phyloP scores from a whole-genome alignment of 305 asterid species.

The Caryopteris hybrid region DNA sequence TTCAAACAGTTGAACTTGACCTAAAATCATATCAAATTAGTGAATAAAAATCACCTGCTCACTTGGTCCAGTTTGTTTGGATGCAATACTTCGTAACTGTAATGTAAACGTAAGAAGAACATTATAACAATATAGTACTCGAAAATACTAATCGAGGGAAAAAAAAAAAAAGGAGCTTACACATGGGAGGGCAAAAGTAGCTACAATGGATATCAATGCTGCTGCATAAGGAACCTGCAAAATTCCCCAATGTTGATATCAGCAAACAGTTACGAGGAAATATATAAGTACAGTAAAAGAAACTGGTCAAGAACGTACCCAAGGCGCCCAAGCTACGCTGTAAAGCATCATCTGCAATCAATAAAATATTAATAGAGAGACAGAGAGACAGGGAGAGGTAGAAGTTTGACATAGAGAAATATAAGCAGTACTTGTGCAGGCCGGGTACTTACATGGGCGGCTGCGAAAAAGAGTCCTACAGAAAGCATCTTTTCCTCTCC shows the following conservation, averaged over 20 bases:
- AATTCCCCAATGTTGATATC: background rate
- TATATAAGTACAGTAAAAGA: background rate
- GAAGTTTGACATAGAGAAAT: background rate
- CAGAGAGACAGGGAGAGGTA: too few species aligned
- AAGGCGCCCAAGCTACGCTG: slow-evolving; percentile 85
- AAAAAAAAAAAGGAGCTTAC: slow-evolving; percentile 34
- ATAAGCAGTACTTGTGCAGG: background rate
- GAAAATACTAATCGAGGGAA: background rate
- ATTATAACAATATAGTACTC: background rate
- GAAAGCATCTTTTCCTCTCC: slow-evolving; percentile 79
- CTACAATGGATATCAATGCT: slow-evolving; percentile 45
- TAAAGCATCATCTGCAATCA: slow-evolving; percentile 67
- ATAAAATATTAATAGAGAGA: background rate
- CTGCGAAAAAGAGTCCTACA: slow-evolving; percentile 60
- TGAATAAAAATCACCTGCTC: slow-evolving; percentile 53
- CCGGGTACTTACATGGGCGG: slow-evolving; percentile 39
- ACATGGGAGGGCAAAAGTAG: slow-evolving; percentile 75
- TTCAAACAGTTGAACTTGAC: background rate
- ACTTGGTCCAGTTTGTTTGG: slow-evolving; percentile 77
- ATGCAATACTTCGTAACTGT: slow-evolving; percentile 84
- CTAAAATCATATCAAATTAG: background rate
- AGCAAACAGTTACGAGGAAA: background rate
- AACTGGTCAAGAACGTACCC: slow-evolving; percentile 45
- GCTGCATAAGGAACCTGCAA: slow-evolving; percentile 85
- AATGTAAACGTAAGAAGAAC: slow-evolving; percentile 33